These are phyloP conservation scores for Hypoxylon lienhwacheense DNA, from an alignment of 495 filamentous ascomycete genomes.

Conservation along the genomic window DNA sequence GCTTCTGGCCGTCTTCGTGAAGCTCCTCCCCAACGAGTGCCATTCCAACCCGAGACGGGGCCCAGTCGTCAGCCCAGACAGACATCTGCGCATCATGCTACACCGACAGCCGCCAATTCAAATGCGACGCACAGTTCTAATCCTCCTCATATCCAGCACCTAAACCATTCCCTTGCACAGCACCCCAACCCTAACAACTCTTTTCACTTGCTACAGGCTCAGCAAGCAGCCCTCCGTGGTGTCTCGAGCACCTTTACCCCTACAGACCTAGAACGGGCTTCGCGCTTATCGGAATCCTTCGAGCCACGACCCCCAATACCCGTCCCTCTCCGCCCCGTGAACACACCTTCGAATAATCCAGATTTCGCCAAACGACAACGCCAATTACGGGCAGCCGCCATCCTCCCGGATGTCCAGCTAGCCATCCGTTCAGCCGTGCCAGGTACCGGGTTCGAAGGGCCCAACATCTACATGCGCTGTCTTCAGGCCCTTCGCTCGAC, in stretches of 20 bases:
- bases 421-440: constrained; percentile 30
- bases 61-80: constrained; percentile 62
- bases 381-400: constrained; percentile 30
- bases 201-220: constrained; percentile 33
- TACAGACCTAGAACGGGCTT: constrained; percentile 43
- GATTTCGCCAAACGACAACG: constrained; percentile 58
- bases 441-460: constrained; percentile 61
- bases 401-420: constrained; percentile 33
- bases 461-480: constrained; percentile 87
- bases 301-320: constrained; percentile 59
- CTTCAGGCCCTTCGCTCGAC: constrained; percentile 77
- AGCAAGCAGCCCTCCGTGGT: constrained; percentile 43
- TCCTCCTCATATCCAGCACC: constrained; percentile 36
- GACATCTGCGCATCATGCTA: constrained; percentile 50
- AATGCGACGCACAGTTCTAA: constrained; percentile 38
- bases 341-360: constrained; percentile 69
- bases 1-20: constrained; percentile 72
- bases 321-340: constrained; percentile 66
- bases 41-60: constrained; percentile 78
- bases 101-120: constrained; percentile 36
- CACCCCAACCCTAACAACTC: constrained; percentile 37
- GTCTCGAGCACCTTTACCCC: constrained; percentile 46
- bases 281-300: constrained; percentile 59
- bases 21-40: constrained; percentile 72
- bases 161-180: constrained; percentile 34